Conservation (phyloP, 1,139 yeast genomes). For the Kodamaea plutei region DNA sequence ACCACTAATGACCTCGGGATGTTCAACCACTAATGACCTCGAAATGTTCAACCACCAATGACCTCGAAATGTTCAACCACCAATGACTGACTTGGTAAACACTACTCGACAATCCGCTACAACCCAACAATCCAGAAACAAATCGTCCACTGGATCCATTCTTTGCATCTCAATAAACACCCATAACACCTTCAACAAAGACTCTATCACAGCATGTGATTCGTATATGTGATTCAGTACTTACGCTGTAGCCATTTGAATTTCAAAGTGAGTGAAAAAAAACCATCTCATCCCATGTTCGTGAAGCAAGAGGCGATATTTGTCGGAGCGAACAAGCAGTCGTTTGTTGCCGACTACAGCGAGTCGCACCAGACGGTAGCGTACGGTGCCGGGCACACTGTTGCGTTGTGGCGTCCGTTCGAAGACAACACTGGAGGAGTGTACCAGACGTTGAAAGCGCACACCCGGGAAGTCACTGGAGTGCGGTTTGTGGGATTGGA, state of each 20-base stretch:
- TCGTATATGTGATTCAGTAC: not conserved
- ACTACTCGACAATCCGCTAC: too few relatives aligned
- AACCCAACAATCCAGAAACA: too few relatives aligned
- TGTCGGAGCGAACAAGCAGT: conserved; percentile 76
- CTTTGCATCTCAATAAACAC: too few relatives aligned
- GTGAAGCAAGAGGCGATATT: conserved; percentile 51
- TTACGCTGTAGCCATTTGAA: conserved; percentile 29
- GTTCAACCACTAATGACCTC: too few relatives aligned
- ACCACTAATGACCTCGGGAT: too few relatives aligned
- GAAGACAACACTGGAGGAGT: conserved; percentile 41
- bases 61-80: too few relatives aligned
- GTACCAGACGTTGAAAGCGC: conserved; percentile 53
- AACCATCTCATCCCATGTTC: conserved; percentile 3
- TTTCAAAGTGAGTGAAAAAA: too few relatives aligned
- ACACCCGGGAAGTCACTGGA: conserved; percentile 53
- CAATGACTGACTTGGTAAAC: too few relatives aligned
- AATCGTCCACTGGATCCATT: too few relatives aligned
- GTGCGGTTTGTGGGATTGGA: conserved; percentile 50
- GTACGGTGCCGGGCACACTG: conserved; percentile 69
- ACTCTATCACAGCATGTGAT: too few relatives aligned
- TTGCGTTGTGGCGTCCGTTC: conserved; percentile 73
- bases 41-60: too few relatives aligned
- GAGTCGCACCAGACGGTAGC: conserved; percentile 46
- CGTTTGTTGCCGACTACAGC: conserved; percentile 61
- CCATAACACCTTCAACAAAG: too few relatives aligned